Evolutionary conservation across 1,284 basidiomycete genomes (phyloP), one percentile per base, ranked within the genome.

Genomic region (Xerocomus amazonicus): DNA sequence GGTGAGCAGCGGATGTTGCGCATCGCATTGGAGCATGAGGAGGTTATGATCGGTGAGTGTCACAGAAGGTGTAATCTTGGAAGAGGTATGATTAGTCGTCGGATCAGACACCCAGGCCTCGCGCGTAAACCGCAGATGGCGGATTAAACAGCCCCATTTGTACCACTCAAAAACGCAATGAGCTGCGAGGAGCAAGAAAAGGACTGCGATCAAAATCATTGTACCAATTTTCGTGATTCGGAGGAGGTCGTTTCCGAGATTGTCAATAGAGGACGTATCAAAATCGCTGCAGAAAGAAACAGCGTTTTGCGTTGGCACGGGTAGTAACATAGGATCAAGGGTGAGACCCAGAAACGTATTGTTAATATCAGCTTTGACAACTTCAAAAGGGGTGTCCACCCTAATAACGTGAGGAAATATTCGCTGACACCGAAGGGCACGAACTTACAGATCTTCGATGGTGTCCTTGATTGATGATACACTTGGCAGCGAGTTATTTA

Each of bases 281-380:
- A 95, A 76, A 46, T 83, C 73, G 41, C 73, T 68, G 67, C 92
- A 95, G 64, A 95, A 84, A 26, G 78, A 67, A 43, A 92, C 68
- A 0, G 73, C 73, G 56, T 81, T 81, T 59, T 80, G 77, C 38
- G 75, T 72, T 0, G 90, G 92, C 1, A 93, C 77, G 6, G 92
- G 87, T 16, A 95, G 76, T 6, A 81, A 68, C 13, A 83, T 79
- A 27, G 81, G 74, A 61, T 90, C 80, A 67, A 92, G 87, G 19
- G 70, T 71, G 32, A 90, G 74, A 13, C 78, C 77, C n/a, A 76
- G 63, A 56, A 95, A 87, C 0, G 92, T 94, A 47, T 83, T 76
- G 63, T 95, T 95, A 67, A 97, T 92, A 48, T 94, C 89, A 54
- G 79, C 73, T 67, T 92, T 94, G 45, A 97, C 70, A 3, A 81